These are phyloP conservation scores for Psidium friedrichsthalianum DNA, from an alignment of 345 rosid genomes.

Conservation along the genomic window DNA sequence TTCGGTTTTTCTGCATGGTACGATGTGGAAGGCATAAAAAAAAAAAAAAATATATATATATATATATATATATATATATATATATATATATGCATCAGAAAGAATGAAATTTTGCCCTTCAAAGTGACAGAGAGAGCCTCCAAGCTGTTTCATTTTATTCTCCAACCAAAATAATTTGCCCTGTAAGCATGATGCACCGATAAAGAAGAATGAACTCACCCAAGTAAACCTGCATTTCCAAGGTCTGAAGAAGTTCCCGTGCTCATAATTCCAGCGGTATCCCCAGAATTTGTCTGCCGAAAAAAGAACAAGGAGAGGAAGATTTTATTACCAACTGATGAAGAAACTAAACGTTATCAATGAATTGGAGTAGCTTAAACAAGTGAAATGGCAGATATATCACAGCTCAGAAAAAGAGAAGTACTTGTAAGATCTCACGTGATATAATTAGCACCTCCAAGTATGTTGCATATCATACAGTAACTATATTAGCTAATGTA, in stretches of 20 bases:
- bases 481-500: too few relatives aligned
- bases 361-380: background rate
- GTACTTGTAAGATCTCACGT: background rate
- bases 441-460: background rate
- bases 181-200: background rate
- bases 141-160: background rate
- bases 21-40: background rate
- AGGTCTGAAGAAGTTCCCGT: slow-evolving; percentile 63
- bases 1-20: background rate
- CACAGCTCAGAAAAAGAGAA: background rate
- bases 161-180: background rate
- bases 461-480: background rate
- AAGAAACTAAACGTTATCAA: background rate
- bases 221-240: slow-evolving; percentile 83
- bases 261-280: slow-evolving; percentile 26
- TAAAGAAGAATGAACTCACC: slow-evolving; percentile 34
- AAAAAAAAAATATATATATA: too few relatives aligned
- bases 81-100: background rate
- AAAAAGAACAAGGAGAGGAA: background rate
- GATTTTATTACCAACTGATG: background rate
- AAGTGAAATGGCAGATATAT: background rate
- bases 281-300: slow-evolving; percentile 44
- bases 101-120: background rate
- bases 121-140: background rate
- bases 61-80: too few relatives aligned